phyloP scores from a whole-genome alignment of 371 early-diverging fungal species.

The Choanephora cucurbitarum region DNA sequence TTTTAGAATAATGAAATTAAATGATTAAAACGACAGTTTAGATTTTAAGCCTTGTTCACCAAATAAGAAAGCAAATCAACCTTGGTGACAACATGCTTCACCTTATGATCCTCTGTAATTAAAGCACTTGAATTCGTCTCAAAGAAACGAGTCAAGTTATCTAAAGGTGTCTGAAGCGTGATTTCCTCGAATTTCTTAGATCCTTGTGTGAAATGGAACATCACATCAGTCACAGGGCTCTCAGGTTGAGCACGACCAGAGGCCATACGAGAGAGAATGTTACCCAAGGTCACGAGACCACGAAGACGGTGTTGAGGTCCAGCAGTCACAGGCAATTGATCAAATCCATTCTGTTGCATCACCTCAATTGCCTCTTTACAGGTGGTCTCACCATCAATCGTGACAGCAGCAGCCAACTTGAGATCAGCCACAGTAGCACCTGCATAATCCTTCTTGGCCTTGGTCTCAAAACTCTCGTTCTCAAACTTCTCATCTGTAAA shows the following conservation, averaged over 20 bases:
- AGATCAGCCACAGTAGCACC: slow-evolving; percentile 86
- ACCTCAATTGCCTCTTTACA: slow-evolving; percentile 81
- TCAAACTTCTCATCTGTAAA: slow-evolving; percentile 65
- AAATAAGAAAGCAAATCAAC: slow-evolving; percentile 88
- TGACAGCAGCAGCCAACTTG: slow-evolving; percentile 79
- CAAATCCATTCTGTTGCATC: slow-evolving; percentile 89
- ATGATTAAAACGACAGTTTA: no score
- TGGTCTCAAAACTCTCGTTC: slow-evolving; percentile 52
- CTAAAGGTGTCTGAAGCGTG: slow-evolving; percentile 80
- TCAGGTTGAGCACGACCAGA: slow-evolving; percentile 66
- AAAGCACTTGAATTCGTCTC: slow-evolving; percentile 88
- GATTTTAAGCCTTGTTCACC: slow-evolving; percentile 52
- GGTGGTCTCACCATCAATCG: slow-evolving; percentile 65
- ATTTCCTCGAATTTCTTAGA: slow-evolving; percentile 82
- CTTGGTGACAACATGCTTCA: slow-evolving; percentile 88
- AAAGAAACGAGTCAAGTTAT: slow-evolving; percentile 84
- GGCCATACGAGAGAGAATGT: slow-evolving; percentile 77
- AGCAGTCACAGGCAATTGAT: slow-evolving; percentile 92
- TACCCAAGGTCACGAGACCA: slow-evolving; percentile 89
- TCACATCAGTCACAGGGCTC: slow-evolving; percentile 75
- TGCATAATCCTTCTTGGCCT: slow-evolving; percentile 75
- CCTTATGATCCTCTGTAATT: slow-evolving; percentile 78
- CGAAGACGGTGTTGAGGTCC: slow-evolving; percentile 61
- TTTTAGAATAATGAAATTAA: no score
- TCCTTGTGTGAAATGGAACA: slow-evolving; percentile 75